A percentile compares a stretch with the other conserved stretches of the same genome.
Conservation (phyloP, 176 grass and related monocot genomes). For the sorghum (Sorghum bicolor) region Sorghum_bicolor_NCBIv3 NC_012875.2:97501-98000, state of each 20-base stretch:
- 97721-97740: constrained; percentile 8
- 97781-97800: background rate
- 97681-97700: constrained; percentile 32
- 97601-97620: background rate
- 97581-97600: background rate
- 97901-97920: background rate
- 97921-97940: constrained; percentile 13
- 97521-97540: background rate
- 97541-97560: background rate
- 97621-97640: constrained; percentile 17
- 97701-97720: constrained; percentile 25
- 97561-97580: background rate
- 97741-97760: background rate
- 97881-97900: constrained; percentile 7
- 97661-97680: constrained; percentile 34
- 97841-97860: constrained; percentile 41
- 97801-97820: constrained; percentile 15
- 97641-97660: constrained; percentile 48
- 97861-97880: constrained; percentile 26
- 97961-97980: constrained; percentile 43
- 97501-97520: background rate
- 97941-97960: constrained; percentile 5
- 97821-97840: constrained; percentile 18
- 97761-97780: background rate
- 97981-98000: constrained; percentile 10